Percentiles rank a stretch among this genome's conserved stretches.
phyloP scores from a whole-genome alignment of 2,329 filamentous ascomycete genomes.

The Ceratocystis variospora region DNA sequence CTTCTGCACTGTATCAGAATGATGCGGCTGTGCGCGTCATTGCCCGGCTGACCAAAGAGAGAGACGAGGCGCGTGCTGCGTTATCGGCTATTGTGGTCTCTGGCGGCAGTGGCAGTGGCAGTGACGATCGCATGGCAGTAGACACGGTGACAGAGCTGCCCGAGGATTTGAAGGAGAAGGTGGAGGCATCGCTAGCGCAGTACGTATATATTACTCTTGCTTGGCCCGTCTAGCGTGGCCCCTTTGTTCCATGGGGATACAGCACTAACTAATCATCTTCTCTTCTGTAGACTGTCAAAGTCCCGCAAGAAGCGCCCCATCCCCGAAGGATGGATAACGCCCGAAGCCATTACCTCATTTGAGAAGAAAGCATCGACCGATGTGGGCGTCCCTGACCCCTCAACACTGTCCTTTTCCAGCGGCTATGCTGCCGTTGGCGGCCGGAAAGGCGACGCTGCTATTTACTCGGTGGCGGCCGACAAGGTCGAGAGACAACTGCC shows the following conservation, averaged over 20 bases:
- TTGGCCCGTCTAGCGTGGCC: too few relatives aligned
- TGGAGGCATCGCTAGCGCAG: constrained; percentile 70
- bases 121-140: constrained; percentile 82
- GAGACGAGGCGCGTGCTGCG: constrained; percentile 83
- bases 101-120: constrained; percentile 30
- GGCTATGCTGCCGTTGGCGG: constrained; percentile 62
- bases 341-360: constrained; percentile 50
- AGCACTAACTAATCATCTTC: background rate
- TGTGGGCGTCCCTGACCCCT: constrained; percentile 35
- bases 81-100: constrained; percentile 72
- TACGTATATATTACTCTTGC: constrained; percentile 34
- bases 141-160: constrained; percentile 62
- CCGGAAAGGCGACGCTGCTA: constrained; percentile 55
- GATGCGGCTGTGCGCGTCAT: constrained; percentile 95
- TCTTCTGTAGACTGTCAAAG: constrained; percentile 54
- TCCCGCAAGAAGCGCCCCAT: constrained; percentile 79
- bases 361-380: constrained; percentile 33
- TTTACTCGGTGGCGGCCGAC: constrained; percentile 60
- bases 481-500: constrained; percentile 54
- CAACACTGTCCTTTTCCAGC: constrained; percentile 38
- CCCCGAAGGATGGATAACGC: constrained; percentile 70
- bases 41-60: constrained; percentile 74
- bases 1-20: constrained; percentile 87
- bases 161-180: constrained; percentile 52
- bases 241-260: background rate